Evolutionary conservation across 73 alveolate species (phyloP).

Genomic region (Durusdinium trenchii): DNA sequence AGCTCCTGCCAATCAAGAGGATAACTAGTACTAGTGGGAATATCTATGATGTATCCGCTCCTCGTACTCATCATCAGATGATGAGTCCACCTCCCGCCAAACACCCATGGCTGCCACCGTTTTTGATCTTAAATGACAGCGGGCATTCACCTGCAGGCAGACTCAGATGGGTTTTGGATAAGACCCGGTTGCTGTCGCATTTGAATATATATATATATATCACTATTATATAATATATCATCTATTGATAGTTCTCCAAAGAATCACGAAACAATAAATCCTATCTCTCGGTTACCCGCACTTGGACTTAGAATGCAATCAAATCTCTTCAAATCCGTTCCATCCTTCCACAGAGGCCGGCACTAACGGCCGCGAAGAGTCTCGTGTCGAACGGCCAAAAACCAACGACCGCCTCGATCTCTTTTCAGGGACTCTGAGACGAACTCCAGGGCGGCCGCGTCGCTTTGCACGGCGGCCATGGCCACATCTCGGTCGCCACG

Average conservation of each 20-base stretch:
- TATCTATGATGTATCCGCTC: neutral
- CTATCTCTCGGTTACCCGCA: no score
- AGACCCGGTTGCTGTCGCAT: constrained; percentile 5
- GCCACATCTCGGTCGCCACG: constrained; percentile 45
- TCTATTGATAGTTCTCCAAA: no score
- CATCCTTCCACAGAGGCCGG: no score
- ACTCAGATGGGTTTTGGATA: neutral
- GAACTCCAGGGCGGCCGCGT: constrained; percentile 74
- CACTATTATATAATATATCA: no score
- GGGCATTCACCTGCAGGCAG: neutral
- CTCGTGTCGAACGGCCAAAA: no score
- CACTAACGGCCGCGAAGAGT: no score
- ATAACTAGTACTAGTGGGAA: neutral
- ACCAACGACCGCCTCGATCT: constrained; percentile 14
- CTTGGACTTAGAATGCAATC: no score
- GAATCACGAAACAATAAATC: no score
- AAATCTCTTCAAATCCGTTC: no score
- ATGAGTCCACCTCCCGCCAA: neutral
- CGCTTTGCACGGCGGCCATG: constrained; percentile 76
- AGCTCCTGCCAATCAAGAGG: neutral
- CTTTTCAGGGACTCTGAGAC: constrained; percentile 37
- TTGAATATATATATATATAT: no score
- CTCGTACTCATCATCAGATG: neutral
- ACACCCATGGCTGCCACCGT: neutral
- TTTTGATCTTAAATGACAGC: neutral